A percentile compares a stretch with the other conserved stretches of the same genome.
Conservation (phyloP, 345 rosid species). For the Pistacia vera region DNA sequence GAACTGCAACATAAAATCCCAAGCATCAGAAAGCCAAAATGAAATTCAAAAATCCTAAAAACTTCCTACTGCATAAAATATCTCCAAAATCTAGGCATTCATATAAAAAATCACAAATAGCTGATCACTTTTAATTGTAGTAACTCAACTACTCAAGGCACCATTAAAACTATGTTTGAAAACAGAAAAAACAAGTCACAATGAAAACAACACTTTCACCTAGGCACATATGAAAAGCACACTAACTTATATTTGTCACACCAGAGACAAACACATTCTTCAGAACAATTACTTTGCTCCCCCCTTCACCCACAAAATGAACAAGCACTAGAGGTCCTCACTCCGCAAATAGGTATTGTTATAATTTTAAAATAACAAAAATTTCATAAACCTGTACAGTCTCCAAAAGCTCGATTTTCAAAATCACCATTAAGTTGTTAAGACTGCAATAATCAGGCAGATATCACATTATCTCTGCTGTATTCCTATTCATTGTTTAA, state of each 20-base stretch:
- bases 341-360: background rate
- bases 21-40: conserved; percentile 15
- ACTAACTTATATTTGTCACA: background rate
- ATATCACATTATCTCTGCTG: background rate
- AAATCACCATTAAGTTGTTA: background rate
- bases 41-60: conserved; percentile 2
- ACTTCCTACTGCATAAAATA: background rate
- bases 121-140: conserved; percentile 7
- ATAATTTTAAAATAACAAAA: background rate
- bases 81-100: background rate
- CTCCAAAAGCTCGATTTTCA: background rate
- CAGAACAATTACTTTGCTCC: conserved; percentile 3
- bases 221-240: background rate
- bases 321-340: background rate
- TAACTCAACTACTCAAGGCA: conserved; percentile 13
- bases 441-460: background rate
- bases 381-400: background rate
- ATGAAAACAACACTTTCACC: background rate
- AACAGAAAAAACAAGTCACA: background rate
- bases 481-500: background rate
- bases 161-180: conserved; percentile 2
- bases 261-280: background rate
- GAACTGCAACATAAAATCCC: conserved; percentile 55
- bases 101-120: background rate
- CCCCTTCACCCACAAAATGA: background rate